Evolutionary conservation across 768 basidiomycete genomes (phyloP).

Genomic region (Amanita subjunquillea): DNA sequence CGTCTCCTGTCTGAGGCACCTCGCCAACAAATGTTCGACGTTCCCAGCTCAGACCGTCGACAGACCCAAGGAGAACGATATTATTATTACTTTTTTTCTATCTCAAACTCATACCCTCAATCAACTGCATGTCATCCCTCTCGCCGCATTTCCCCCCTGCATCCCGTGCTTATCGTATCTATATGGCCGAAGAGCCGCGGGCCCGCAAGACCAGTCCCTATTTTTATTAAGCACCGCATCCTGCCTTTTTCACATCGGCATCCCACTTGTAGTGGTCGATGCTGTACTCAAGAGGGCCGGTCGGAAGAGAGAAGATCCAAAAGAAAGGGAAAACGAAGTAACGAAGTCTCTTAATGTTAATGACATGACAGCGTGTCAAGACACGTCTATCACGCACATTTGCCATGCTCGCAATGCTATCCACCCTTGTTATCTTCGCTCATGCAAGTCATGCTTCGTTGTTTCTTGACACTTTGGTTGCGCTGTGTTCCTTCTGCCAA

Average conservation of each 20-base stretch:
- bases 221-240: not conserved
- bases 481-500: not conserved
- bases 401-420: not conserved
- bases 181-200: not conserved
- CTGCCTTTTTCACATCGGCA: not conserved
- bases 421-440: not conserved
- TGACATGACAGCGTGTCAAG: not conserved
- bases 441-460: not conserved
- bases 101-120: constrained; percentile 3
- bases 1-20: not conserved
- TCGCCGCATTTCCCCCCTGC: constrained; percentile 1
- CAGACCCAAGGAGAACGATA: not conserved
- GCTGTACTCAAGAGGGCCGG: not conserved
- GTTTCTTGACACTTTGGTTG: not conserved
- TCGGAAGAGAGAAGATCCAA: not conserved
- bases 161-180: constrained; percentile 2
- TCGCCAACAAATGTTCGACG: not conserved
- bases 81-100: constrained; percentile 2
- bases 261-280: constrained; percentile 3
- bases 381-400: not conserved
- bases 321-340: not conserved
- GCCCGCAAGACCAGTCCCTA: not conserved
- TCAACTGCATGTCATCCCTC: not conserved
- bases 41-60: not conserved
- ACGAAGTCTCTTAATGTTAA: not conserved